Base-by-base conservation (phyloP, 257 asterid species). In the Gynochthodes officinalis region DNA sequence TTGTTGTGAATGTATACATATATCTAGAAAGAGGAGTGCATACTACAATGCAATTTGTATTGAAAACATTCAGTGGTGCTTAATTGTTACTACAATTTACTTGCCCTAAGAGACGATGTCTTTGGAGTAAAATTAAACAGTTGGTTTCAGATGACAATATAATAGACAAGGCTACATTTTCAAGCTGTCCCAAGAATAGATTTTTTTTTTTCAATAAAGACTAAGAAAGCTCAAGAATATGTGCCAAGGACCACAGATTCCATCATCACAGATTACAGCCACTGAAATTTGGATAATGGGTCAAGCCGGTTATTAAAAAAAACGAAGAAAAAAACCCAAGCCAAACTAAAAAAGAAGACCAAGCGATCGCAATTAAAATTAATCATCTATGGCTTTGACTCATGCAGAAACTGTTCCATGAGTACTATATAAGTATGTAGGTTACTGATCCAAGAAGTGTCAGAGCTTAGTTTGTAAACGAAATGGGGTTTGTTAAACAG, bases 401-500 rank as follows among this genome's bases (percentile, higher is more conserved):
- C n/a, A n/a, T n/a, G n/a, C n/a, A n/a, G n/a, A n/a, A n/a, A n/a
- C n/a, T n/a, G n/a, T n/a, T n/a, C n/a, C n/a, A n/a, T 15, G 12
- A 44, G 58, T 46, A n/a, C n/a, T n/a, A 9, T 28, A 27, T 48
- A 66, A 48, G 2, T 54, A 32, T 21, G 42, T 40, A 30, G 43
- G 60, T 7, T 50, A 16, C 49, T 32, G 62, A 32, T 60, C 65
- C 42, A 30, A 30, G 32, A 33, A 28, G 5, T 27, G 46, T n/a
- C n/a, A n/a, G n/a, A n/a, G n/a, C n/a, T n/a, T n/a, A n/a, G n/a
- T 65, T 32, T 53, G 4, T 25, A 71, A 40, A 16, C n/a, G 57
- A 70, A 62, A 78, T 78, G 79, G 68, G 25, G 67, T 28, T 54
- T 21, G 55, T 59, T 23, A 30, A 40, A 73, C n/a, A 57, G 12